Evolutionary conservation across 2,329 filamentous ascomycete genomes (phyloP).

Genomic region (Fulvia fulva): DNA sequence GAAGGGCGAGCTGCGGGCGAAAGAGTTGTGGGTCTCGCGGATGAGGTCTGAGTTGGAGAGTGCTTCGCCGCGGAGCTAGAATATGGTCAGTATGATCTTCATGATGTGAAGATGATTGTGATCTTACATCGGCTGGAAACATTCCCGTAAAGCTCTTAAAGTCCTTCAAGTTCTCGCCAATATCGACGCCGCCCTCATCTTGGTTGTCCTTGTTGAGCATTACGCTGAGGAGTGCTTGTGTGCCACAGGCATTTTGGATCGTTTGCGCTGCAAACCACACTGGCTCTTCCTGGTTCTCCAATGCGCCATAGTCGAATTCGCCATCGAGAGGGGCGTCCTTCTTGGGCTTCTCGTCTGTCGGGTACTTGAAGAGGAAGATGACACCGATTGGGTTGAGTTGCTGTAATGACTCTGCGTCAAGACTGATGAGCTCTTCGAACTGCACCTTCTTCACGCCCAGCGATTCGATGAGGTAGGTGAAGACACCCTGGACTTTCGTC

Average conservation of each 20-base stretch:
- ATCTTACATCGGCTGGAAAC: constrained; percentile 60
- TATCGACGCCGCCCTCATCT: constrained; percentile 53
- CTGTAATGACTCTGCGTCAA: constrained; percentile 71
- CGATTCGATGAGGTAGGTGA: constrained; percentile 90
- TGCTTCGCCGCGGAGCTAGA: constrained; percentile 64
- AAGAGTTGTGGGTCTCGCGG: constrained; percentile 75
- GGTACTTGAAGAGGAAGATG: constrained; percentile 99
- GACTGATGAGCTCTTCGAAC: constrained; percentile 90
- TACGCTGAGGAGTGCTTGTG: constrained; percentile 88
- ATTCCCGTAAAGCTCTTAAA: constrained; percentile 87
- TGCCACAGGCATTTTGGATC: constrained; percentile 97
- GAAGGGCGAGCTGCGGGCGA: constrained; percentile 84
- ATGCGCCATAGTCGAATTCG: constrained; percentile 69
- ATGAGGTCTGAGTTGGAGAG: constrained; percentile 62
- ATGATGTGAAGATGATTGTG: neutral
- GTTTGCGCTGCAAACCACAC: constrained; percentile 96
- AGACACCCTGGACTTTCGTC: constrained; percentile 66
- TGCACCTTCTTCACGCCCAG: constrained; percentile 91
- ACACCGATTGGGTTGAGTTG: constrained; percentile 64
- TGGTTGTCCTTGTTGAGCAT: constrained; percentile 71
- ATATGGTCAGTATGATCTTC: neutral
- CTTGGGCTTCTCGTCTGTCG: constrained; percentile 62
- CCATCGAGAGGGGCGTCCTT: constrained; percentile 70
- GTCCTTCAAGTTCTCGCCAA: constrained; percentile 66
- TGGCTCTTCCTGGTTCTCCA: constrained; percentile 41